Evolutionary conservation across 1,139 yeast species (phyloP), one percentile per base, ranked within the genome.

Genomic region (Saccharomyces hybrid): DNA sequence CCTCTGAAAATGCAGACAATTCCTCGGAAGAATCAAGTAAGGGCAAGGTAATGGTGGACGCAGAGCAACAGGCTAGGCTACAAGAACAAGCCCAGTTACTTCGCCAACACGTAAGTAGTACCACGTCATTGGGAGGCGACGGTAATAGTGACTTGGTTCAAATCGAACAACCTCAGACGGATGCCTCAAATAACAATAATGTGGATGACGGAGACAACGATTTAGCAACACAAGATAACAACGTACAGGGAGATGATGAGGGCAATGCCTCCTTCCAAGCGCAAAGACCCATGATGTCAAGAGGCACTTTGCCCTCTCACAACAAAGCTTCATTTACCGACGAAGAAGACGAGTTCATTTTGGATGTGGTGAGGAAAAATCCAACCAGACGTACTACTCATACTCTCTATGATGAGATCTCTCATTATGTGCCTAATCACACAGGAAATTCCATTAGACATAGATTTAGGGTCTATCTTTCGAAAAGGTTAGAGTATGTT

Each of bases 381-480:
- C 90, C 93, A 2, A 74, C 79, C 48, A 73, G 78, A 59, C 76
- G 90, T 61, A 83, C 86, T 16, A 82, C 88, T 23, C 90, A 85
- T 64, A 76, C 78, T 49, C 77, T 85, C 54, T 85, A 77, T 62
- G 81, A 80, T 48, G 81, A 78, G 56, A 80, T 86, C 60, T 83
- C 89, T 0, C 72, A 71, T 47, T 73, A 77, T 51, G 73, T 86
- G 53, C 75, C 76, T n/a, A 80, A 79, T 47, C 93, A 85, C 68
- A 84, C 91, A 0, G 88, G 89, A 6, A 83, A 85, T 59, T 84
- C 90, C 0, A 82, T 86, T 47, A 76, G 95, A 62, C 81, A 83
- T 59, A 76, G 95, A 60, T 85, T 73, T 67, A 75, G 91, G 58
- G 82, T 78, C 47, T 81, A 81, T 56, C 72, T 86, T 54, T 74